Base-by-base conservation (phyloP, 1,139 yeast genomes). In the Suhomyces anneliseae region DNA sequence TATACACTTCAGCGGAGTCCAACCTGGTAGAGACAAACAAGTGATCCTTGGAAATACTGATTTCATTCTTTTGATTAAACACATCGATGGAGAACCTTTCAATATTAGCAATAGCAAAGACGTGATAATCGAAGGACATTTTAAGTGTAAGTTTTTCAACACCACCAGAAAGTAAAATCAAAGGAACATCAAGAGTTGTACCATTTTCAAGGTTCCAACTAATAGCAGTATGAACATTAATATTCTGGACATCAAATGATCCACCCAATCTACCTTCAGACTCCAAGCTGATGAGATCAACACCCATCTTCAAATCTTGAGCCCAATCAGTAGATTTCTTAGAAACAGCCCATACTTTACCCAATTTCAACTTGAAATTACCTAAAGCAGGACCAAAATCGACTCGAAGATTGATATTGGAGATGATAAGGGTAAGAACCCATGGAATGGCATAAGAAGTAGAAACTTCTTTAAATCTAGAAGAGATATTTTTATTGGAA, bases 371-470 rank as follows among this genome's bases (percentile, higher is more conserved):
- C 2, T 74, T 68, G 43, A 87, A 66, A 31, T 79, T 74, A 15
- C 98, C 98, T 35, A 93, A 69, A 0, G 96, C 82, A 43, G 88
- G 89, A 0, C 98, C 98, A 54, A 92, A 74, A 56, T 90, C 95
- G 15, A 88, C 82, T 38, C 73, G 76, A 6, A 87, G 76, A 1
- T 70, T 65, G 2, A 85, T 69, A 52, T 81, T 79, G 1, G 75
- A 60, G 4, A 90, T 63, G 15, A 82, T 70, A 40, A 87, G 66
- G 6, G 87, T 81, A 36, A 87, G 66, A 10, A 82, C 74, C 90
- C 96, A 88, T 0, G 97, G 95, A 44, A 89, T 70, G 0, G 95
- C 83, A 34, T 78, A 72, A 0, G 88, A 78, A 0, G 83, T 72
- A 0, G 89, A 76, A 2, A 84, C 92, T 49, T 82, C 82, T 48